Conservation (phyloP, 2,329 filamentous ascomycete genomes). For the Pseudogymnoascus sp. region DNA sequence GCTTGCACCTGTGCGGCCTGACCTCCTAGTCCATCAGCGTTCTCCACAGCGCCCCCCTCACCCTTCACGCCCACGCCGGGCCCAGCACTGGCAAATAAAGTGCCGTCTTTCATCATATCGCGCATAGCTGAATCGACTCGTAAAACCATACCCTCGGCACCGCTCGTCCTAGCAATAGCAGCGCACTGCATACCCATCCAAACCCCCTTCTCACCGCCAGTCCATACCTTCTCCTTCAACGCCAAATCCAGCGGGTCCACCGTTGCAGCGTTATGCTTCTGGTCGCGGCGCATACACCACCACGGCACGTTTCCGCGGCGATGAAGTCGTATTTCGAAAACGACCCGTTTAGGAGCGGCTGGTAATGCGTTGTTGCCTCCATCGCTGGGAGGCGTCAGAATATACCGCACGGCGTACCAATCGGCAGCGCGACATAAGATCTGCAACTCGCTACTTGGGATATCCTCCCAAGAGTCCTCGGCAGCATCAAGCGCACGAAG, state of each 20-base stretch:
- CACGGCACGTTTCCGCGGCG: conserved; percentile 38
- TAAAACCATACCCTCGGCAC: conserved; percentile 39
- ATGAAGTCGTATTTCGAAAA: conserved; percentile 46
- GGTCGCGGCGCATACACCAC: conserved; percentile 26
- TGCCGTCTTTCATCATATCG: background rate
- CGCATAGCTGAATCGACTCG: conserved; percentile 41
- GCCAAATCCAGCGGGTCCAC: conserved; percentile 24
- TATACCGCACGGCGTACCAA: conserved; percentile 51
- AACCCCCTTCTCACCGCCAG: conserved; percentile 33
- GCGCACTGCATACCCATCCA: conserved; percentile 44
- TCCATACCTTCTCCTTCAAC: conserved; percentile 40
- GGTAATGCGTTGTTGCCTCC: conserved; percentile 12
- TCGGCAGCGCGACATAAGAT: conserved; percentile 49
- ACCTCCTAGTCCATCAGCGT: background rate
- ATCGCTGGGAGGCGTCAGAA: conserved; percentile 31
- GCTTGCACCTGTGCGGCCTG: background rate
- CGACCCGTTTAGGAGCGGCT: conserved; percentile 33
- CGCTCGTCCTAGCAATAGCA: conserved; percentile 38
- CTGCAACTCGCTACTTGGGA: conserved; percentile 40
- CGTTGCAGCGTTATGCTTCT: conserved; percentile 25
- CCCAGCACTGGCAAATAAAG: background rate
- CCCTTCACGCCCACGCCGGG: background rate
- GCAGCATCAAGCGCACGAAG: conserved; percentile 54
- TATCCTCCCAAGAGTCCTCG: conserved; percentile 45
- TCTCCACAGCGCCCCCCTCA: background rate